Percentiles rank a stretch among this genome's conserved stretches.
Conservation (phyloP, 352 stramenopile genomes). For the Globisporangium takayamanum region DNA sequence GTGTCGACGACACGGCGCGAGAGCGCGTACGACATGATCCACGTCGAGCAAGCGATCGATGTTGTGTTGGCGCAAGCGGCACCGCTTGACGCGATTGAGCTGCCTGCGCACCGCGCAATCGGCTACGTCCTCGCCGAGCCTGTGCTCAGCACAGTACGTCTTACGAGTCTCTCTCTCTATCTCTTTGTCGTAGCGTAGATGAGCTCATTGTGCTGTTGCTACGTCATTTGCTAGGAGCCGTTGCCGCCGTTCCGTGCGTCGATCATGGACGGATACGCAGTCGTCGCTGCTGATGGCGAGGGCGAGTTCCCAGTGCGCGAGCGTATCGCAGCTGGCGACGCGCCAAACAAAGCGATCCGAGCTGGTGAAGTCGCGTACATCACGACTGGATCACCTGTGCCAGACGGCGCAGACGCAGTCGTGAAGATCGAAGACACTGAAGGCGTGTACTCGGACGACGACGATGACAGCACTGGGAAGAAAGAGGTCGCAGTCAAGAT, state of each 20-base stretch:
- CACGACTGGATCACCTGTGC: constrained; percentile 92
- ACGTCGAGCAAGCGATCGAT: constrained; percentile 44
- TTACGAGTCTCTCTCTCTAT: neutral
- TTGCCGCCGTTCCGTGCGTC: constrained; percentile 93
- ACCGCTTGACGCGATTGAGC: constrained; percentile 27
- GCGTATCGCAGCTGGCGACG: constrained; percentile 62
- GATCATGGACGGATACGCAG: constrained; percentile 98
- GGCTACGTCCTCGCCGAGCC: constrained; percentile 52
- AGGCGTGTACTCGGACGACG: constrained; percentile 30
- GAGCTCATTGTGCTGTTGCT: constrained; percentile 10
- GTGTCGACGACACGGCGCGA: constrained; percentile 45
- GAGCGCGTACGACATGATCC: constrained; percentile 74
- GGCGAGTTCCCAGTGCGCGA: constrained; percentile 67
- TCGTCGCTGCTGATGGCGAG: constrained; percentile 78
- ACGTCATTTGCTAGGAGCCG: constrained; percentile 41
- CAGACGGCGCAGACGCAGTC: constrained; percentile 87
- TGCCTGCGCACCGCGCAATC: constrained; percentile 31
- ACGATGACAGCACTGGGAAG: neutral
- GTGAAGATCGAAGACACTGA: constrained; percentile 93
- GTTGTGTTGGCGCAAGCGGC: constrained; percentile 40
- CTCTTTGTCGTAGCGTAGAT: neutral
- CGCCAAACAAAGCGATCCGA: constrained; percentile 30
- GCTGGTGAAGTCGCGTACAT: constrained; percentile 85
- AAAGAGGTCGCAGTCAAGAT: constrained; percentile 58
- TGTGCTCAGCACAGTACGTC: constrained; percentile 32